Evolutionary conservation across 441 rosid species (phyloP), one percentile per base, ranked within the genome.

Genomic region (Isatis lusitanica): DNA sequence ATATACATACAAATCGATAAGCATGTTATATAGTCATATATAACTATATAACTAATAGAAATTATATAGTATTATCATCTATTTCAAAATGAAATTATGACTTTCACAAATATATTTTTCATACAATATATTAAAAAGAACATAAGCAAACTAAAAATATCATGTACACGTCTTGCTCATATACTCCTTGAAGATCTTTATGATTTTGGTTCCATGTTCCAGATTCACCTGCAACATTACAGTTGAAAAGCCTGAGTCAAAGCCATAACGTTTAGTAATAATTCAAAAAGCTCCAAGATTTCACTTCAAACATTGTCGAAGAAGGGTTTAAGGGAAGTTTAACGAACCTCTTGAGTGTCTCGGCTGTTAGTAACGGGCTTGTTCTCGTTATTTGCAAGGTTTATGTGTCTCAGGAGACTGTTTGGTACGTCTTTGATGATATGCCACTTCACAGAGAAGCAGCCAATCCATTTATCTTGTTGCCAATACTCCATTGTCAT

Each of bases 391-490:
- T 85, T 85, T 42, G 75, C 85, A 35, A 90, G 86, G 2, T 78
- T 83, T 51, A 90, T 85, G 63, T 88, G 91, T 75, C 90, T 84
- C 80, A 88, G 68, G 9, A 73, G 75, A 79, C 85, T 81, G 75
- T 87, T 90, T 5, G 95, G 95, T 47, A 88, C 76, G 53, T 90
- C 95, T 80, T 87, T 90, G 48, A 87, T 74, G 56, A 87, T 81
- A 67, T 84, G 95, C 95, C 95, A 87, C 78, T 85, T 88, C 73
- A 86, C 82, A 51, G 92, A 86, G 79, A 90, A 90, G 74, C 88
- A 86, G 51, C 95, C 95, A 78, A 81, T 73, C 95, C 92, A 90
- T 85, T 88, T 90, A 69, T 90, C 92, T 71, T 90, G 95, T 70
- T 87, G 95, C 92, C 95, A 90, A 65, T 86, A 90, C 31, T 85